Conservation (phyloP, 2,329 filamentous ascomycete genomes). For the Macrophomina phaseolina region DNA sequence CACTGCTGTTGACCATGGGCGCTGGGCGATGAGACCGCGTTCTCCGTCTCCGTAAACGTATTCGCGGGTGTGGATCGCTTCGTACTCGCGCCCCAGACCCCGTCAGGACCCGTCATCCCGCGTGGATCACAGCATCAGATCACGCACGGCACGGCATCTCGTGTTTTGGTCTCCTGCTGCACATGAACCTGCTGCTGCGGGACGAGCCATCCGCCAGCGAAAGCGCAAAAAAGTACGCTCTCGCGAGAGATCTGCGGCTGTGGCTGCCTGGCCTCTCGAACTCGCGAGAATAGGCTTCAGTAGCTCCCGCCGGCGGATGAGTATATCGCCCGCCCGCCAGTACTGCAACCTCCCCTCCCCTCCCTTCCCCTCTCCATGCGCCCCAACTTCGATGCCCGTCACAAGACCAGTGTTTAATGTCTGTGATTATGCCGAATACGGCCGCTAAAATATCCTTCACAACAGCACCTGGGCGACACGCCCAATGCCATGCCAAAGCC, state of each 20-base stretch:
- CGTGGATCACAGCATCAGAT: conserved; percentile 13
- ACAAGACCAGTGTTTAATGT: not conserved
- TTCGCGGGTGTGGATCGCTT: conserved; percentile 13
- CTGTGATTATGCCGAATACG: conserved; percentile 6
- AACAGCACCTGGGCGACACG: not conserved
- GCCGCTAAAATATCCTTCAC: conserved; percentile 10
- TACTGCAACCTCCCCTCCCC: not conserved
- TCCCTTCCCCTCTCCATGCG: not conserved
- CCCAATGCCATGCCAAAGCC: not conserved
- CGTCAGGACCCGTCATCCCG: not conserved
- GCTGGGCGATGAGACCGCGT: not conserved
- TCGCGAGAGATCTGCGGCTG: not conserved
- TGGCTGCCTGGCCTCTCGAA: conserved; percentile 18
- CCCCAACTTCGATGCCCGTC: conserved; percentile 17
- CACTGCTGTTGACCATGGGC: conserved; percentile 5
- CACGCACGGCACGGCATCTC: conserved; percentile 14
- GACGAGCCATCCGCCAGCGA: not conserved
- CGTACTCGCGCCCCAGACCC: conserved; percentile 19
- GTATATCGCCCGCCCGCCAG: not conserved
- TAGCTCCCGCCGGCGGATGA: conserved; percentile 3
- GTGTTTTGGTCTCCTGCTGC: conserved; percentile 7
- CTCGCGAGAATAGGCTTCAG: not conserved
- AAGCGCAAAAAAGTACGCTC: not conserved
- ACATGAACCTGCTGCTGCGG: not conserved
- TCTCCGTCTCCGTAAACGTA: not conserved